These are phyloP conservation scores for Porogramme epimiltina DNA, from an alignment of 1,284 basidiomycete species.

Conservation along the genomic window DNA sequence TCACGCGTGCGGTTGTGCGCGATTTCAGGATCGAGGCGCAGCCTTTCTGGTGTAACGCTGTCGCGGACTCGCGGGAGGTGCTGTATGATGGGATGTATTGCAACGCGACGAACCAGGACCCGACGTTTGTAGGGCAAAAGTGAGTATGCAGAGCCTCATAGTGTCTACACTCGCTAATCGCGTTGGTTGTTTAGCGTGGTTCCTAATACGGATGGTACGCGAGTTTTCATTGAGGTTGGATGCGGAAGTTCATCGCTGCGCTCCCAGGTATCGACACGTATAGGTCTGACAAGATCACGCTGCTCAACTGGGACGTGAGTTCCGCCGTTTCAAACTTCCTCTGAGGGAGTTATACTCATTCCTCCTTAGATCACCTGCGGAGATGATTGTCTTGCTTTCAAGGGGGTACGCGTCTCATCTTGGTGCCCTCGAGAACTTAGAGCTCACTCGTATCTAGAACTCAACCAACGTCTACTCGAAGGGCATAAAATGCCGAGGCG, in stretches of 20 bases:
- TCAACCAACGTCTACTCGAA: constrained; percentile 53
- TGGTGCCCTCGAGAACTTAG: neutral
- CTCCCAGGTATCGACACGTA: constrained; percentile 63
- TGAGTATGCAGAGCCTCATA: constrained; percentile 30
- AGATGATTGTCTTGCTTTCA: constrained; percentile 68
- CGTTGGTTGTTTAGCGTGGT: constrained; percentile 60
- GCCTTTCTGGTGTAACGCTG: constrained; percentile 68
- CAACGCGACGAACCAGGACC: constrained; percentile 65
- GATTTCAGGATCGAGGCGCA: constrained; percentile 61
- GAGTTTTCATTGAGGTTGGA: neutral
- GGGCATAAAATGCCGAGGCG: constrained; percentile 60
- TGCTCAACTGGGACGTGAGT: constrained; percentile 53
- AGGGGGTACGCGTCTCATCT: constrained; percentile 42
- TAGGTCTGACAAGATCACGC: constrained; percentile 50
- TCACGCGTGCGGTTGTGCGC: constrained; percentile 45
- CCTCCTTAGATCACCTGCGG: constrained; percentile 51
- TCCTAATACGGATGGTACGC: constrained; percentile 62
- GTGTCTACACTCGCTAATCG: too few species aligned
- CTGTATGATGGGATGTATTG: constrained; percentile 62
- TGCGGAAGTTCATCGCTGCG: neutral
- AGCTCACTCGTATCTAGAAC: constrained; percentile 40
- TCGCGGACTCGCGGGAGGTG: constrained; percentile 54
- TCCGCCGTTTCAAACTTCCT: neutral
- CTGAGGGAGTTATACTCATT: neutral
- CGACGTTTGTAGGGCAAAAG: constrained; percentile 49